These are phyloP conservation scores for Neocatenulostroma microsporum DNA, from an alignment of 2,329 filamentous ascomycete species.

Conservation along the genomic window DNA sequence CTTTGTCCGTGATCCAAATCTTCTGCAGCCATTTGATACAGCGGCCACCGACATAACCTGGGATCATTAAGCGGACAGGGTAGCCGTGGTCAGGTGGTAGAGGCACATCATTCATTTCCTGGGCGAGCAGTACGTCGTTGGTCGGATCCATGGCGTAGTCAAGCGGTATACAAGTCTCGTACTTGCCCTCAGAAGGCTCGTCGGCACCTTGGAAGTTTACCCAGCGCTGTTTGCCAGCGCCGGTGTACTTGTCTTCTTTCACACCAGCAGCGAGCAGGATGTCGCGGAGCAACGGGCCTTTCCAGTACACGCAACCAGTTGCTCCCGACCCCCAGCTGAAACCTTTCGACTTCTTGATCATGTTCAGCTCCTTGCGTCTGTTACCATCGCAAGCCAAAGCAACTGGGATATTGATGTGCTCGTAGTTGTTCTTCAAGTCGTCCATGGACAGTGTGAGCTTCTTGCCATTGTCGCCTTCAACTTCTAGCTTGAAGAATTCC, in stretches of 20 bases:
- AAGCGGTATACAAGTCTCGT: conserved; percentile 43
- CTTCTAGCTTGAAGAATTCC: conserved; percentile 44
- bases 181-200: conserved; percentile 40
- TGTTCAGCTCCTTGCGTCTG: conserved; percentile 46
- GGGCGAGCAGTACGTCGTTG: conserved; percentile 50
- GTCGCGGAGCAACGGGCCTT: conserved; percentile 40
- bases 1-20: conserved; percentile 35
- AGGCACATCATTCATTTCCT: conserved; percentile 39
- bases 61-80: conserved; percentile 36
- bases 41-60: conserved; percentile 36
- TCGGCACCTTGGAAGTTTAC: conserved; percentile 47
- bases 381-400: conserved; percentile 45
- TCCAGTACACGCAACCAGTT: conserved; percentile 46
- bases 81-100: conserved; percentile 39
- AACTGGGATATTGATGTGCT: conserved; percentile 42
- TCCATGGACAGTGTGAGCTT: conserved; percentile 38
- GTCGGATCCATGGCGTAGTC: conserved; percentile 41
- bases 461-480: conserved; percentile 37
- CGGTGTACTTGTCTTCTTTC: conserved; percentile 13
- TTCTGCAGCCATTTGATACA: conserved; percentile 38
- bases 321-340: conserved; percentile 43
- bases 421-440: conserved; percentile 37
- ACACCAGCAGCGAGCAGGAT: conserved; percentile 39
- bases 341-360: conserved; percentile 42
- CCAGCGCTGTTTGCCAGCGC: conserved; percentile 29